Conservation (phyloP, 352 stramenopile genomes). For the Phytophthora idaei region DNA sequence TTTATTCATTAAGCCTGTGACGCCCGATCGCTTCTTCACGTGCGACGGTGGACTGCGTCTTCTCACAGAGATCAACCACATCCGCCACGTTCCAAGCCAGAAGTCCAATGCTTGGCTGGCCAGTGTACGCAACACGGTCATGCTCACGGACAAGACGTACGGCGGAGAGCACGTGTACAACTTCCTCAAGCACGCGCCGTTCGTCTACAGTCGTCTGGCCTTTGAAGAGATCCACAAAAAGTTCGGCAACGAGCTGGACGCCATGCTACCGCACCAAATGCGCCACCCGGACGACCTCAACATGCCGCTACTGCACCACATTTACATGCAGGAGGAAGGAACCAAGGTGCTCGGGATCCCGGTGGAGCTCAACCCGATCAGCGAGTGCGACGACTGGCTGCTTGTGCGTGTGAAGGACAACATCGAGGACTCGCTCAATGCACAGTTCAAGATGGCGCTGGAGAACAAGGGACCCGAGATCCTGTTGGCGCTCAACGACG, state of each 20-base stretch:
- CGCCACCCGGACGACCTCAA: slow-evolving; percentile 78
- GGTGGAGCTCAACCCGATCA: slow-evolving; percentile 69
- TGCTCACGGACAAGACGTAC: slow-evolving; percentile 73
- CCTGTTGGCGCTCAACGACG: slow-evolving; percentile 79
- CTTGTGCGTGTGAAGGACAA: slow-evolving; percentile 71
- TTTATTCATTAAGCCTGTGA: slow-evolving; percentile 85
- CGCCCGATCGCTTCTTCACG: slow-evolving; percentile 84
- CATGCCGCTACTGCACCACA: slow-evolving; percentile 82
- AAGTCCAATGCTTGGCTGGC: slow-evolving; percentile 78
- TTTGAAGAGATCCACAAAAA: slow-evolving; percentile 83
- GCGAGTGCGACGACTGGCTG: slow-evolving; percentile 83
- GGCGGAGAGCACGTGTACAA: slow-evolving; percentile 87
- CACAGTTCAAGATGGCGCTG: slow-evolving; percentile 48
- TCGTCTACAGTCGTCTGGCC: slow-evolving; percentile 74
- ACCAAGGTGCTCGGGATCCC: slow-evolving; percentile 59
- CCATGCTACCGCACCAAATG: slow-evolving; percentile 19
- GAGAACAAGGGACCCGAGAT: neutral
- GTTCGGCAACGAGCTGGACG: slow-evolving; percentile 34
- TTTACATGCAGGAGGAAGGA: slow-evolving; percentile 87
- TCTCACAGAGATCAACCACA: slow-evolving; percentile 86
- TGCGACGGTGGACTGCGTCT: slow-evolving; percentile 77
- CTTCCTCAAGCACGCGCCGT: slow-evolving; percentile 87
- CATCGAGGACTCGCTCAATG: slow-evolving; percentile 39
- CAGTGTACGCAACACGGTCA: slow-evolving; percentile 78
- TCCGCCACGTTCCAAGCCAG: slow-evolving; percentile 67